phyloP scores from a whole-genome alignment of 495 filamentous ascomycete genomes.

The Penicillium pulvis region DNA sequence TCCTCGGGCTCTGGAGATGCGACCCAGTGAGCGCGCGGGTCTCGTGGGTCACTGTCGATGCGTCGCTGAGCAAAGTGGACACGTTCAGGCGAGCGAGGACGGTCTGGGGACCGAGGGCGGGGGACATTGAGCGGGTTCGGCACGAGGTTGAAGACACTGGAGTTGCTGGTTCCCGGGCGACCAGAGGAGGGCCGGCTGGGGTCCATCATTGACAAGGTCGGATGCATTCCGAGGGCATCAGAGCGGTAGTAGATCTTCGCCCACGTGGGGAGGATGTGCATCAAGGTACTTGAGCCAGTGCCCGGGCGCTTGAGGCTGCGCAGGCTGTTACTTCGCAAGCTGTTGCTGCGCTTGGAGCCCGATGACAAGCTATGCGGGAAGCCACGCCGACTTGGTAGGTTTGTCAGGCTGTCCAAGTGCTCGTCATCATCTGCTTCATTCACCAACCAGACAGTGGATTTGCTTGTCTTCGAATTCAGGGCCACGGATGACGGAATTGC shows the following conservation, averaged over 20 bases:
- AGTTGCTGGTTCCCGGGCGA: constrained; percentile 34
- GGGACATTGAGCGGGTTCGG: constrained; percentile 32
- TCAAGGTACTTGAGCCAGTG: constrained; percentile 53
- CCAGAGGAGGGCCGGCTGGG: constrained; percentile 32
- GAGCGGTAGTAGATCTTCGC: constrained; percentile 50
- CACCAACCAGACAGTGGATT: constrained; percentile 50
- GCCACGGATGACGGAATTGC: background rate
- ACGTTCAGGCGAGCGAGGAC: constrained; percentile 20
- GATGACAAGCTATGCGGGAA: constrained; percentile 39
- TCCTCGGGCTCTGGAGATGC: constrained; percentile 28
- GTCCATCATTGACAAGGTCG: constrained; percentile 39
- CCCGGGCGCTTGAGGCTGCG: constrained; percentile 41
- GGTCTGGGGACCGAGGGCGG: constrained; percentile 24
- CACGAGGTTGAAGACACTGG: constrained; percentile 35
- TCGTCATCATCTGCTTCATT: constrained; percentile 42
- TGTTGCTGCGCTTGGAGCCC: constrained; percentile 42
- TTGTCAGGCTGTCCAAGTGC: constrained; percentile 43
- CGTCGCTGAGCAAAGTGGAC: constrained; percentile 19
- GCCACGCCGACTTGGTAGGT: constrained; percentile 40
- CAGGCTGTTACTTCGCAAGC: constrained; percentile 34
- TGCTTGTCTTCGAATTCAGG: constrained; percentile 7
- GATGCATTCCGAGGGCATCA: constrained; percentile 34
- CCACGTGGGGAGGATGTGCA: constrained; percentile 54
- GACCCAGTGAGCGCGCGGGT: constrained; percentile 51
- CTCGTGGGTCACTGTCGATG: constrained; percentile 39